Evolutionary conservation across 805 yeast species (phyloP), one percentile per base, ranked within the genome.

Genomic region (Lipomyces sp.): DNA sequence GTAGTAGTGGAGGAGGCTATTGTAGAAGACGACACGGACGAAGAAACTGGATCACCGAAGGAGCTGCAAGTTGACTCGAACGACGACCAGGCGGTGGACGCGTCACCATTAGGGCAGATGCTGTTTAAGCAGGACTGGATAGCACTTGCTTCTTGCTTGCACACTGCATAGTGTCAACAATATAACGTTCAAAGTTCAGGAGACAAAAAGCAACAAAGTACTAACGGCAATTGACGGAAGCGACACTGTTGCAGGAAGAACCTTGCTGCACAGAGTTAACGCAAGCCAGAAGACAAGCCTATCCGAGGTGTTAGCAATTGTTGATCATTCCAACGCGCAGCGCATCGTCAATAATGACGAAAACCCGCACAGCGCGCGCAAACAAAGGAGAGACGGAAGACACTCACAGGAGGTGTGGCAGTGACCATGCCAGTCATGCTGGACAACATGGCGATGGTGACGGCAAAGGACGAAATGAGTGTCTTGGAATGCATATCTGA

Each of bases 251-350:
- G 79, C 95, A 90, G 57, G 80, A 67, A 15, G 87, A 82, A 4
- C 73, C 69, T 76, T 84, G 84, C 69, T 84, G 81, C 64, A 89
- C 93, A 74, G 85, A 83, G 64, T 91, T 84, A 66, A 90, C 94
- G 85, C 97, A 92, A 53, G 97, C 96, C 77, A 92, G 82, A 72
- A 92, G 80, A 82, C 97, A 92, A 50, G 97, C 70, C 69, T 66
- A 50, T 18, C 32, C 34, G 24, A n/a, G 24, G 7, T 13, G 32
- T 18, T 57, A 57, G 59, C 59, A 57, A 33, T 39, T 24, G 18
- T 35, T 29, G 48, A 32, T 24, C 51, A 6, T 30, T n/a, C 50
- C 2, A 33, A n/a, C n/a, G n/a, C n/a, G n/a, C 7, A 30, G 30
- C 51, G 59, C 48, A 8, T 15, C 39, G 24, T 24, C 11, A 24